Evolutionary conservation across 345 rosid species (phyloP).

Genomic region (Salix koriyanagi): DNA sequence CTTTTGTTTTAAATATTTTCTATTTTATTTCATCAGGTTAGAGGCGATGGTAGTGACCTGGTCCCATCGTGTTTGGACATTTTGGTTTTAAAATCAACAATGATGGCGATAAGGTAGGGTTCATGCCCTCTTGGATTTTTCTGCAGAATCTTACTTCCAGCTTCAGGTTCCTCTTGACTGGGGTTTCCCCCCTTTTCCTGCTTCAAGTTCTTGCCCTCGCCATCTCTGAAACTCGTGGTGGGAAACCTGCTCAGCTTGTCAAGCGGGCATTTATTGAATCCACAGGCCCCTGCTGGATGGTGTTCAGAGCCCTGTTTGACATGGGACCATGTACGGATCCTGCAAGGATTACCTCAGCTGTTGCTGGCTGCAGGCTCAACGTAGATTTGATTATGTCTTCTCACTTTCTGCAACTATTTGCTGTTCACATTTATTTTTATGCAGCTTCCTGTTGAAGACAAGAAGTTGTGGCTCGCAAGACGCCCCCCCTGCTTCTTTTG

Average conservation of each 20-base stretch:
- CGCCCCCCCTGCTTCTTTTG: no score
- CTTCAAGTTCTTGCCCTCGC: no score
- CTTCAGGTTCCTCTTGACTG: slow-evolving; percentile 11
- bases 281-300: background rate
- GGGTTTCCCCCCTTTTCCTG: background rate
- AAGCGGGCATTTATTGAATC: slow-evolving; percentile 22
- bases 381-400: slow-evolving; percentile 19
- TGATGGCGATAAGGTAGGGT: slow-evolving; percentile 14
- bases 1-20: background rate
- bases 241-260: slow-evolving; percentile 10
- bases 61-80: background rate
- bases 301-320: slow-evolving; percentile 11
- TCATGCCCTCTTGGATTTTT: slow-evolving; percentile 12
- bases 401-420: background rate
- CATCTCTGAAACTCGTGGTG: background rate
- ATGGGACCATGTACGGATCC: slow-evolving; percentile 25
- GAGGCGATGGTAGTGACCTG: no score
- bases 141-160: slow-evolving; percentile 9
- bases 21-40: background rate
- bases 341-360: slow-evolving; percentile 10
- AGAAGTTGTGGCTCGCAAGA: no score
- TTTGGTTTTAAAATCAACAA: background rate
- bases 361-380: background rate
- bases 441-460: background rate
- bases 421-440: background rate